Conservation (phyloP, 495 filamentous ascomycete species). For the Tuber indicum region DNA sequence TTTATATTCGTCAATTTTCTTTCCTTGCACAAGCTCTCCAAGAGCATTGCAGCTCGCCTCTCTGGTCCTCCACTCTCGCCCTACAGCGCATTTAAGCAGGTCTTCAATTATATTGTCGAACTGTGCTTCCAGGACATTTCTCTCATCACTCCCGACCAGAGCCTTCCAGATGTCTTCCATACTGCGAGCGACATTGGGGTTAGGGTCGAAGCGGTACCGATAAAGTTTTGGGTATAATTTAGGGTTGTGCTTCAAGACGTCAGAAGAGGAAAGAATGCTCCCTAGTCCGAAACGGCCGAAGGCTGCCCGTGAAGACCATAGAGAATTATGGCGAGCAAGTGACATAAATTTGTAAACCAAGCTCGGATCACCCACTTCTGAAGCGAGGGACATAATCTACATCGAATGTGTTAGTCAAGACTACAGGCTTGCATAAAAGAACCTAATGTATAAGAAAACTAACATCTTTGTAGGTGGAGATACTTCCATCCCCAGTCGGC, state of each 20-base stretch:
- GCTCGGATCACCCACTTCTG: constrained; percentile 89
- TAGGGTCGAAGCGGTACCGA: constrained; percentile 90
- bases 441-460: background rate
- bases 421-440: background rate
- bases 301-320: constrained; percentile 90
- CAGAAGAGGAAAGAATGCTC: constrained; percentile 80
- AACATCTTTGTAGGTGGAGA: constrained; percentile 71
- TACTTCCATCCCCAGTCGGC: constrained; percentile 80
- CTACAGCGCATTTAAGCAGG: constrained; percentile 46
- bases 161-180: constrained; percentile 98
- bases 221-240: constrained; percentile 93
- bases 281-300: constrained; percentile 91
- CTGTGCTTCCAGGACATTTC: constrained; percentile 75
- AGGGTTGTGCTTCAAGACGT: constrained; percentile 64
- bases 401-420: constrained; percentile 36
- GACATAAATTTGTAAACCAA: constrained; percentile 97
- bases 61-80: constrained; percentile 84
- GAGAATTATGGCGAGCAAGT: constrained; percentile 83
- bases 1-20: constrained; percentile 61
- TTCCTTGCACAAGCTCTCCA: constrained; percentile 57
- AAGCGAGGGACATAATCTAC: constrained; percentile 85
- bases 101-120: constrained; percentile 60
- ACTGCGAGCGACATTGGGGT: constrained; percentile 78
- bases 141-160: constrained; percentile 68
- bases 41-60: constrained; percentile 89